Base-by-base conservation (phyloP, 345 rosid species). In the Aquilaria sinensis region DNA sequence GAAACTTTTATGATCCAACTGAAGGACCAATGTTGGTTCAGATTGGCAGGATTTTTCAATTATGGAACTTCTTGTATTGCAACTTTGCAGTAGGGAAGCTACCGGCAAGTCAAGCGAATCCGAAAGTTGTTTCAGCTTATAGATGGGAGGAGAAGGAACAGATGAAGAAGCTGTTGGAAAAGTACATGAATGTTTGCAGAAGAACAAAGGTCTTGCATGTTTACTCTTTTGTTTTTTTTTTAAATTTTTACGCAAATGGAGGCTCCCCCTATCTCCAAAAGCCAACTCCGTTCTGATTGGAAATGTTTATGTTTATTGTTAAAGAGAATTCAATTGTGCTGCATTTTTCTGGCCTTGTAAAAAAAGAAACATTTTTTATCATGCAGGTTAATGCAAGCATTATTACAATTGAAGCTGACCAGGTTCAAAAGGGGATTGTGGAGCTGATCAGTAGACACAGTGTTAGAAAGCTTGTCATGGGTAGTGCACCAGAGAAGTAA, bases 401-500 rank as follows among this genome's bases (percentile, higher is more conserved):
- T 37, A 34, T 80, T 49, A 67, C 70, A 43, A 48, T 62, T 64
- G 89, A 83, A 70, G 73, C 76, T 70, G 86, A 77, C 49, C 82
- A 77, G 60, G 83, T 85, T 67, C 78, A 72, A 0, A 70, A 71
- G 65, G 92, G 86, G 52, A 82, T 83, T 61, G 60, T 85, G 55
- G 81, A 88, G 53, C 71, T 83, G 65, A 72, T 83, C 43, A 65
- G 63, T 58, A 63, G n/a, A 73, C 72, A 75, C 53, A 62, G 69
- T 49, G 73, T 84, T 47, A 78, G 72, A 76, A 83, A 72, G 69
- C 89, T 88, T 66, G 84, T 88, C 57, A 85, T 88, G 78, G 89
- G 92, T 64, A 72, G 77, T 54, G 62, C 49, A 31, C 83, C 85
- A 0, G 81, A 78, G 48, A 78, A 68, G 89, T 85, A 73, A 72